Base-by-base conservation (phyloP, 345 rosid species). In the Balakata baccata region DNA sequence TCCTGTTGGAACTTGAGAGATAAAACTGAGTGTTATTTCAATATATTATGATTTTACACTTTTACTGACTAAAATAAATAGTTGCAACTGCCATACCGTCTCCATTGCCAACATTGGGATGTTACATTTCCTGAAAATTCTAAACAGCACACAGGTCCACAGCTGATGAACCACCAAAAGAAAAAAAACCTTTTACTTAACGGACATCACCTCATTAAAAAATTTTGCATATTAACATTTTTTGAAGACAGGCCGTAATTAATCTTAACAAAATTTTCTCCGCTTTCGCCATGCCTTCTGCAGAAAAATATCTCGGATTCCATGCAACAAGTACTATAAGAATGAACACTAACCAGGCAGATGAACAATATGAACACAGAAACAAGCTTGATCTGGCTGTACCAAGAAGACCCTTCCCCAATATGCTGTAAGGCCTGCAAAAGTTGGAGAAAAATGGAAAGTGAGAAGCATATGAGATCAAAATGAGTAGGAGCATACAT, bases 311-410 rank as follows among this genome's bases (percentile, higher is more conserved):
- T 58, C 22, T 22, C 0, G 1, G 60, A 5, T 54, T 6, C 11
- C 70, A 50, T 14, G 49, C 62, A 23, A 68, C 6, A n/a, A 16
- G 25, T 72, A 23, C 38, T 41, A 14, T 14, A 1, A 39, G 29
- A 66, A 74, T 67, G 69, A 65, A 52, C 8, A 65, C 89, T 82
- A 78, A 90, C 98, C 98, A 94, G 66, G 99, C 96, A 70, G 98
- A 95, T 70, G 99, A 68, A 82, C 97, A 92, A 84, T 92, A 94
- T 16, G 79, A 76, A 50, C 98, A 88, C 47, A 94, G 89, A 86
- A 94, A 94, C 78, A 90, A 87, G 87, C 97, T 95, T 77, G 99
- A 95, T 86, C 98, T 88, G 47, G 90, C 89, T 41, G 94, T 95
- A 59, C 98, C 98, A 61, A 90, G 77, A 77, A 95, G 90, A 76